A percentile compares a stretch with the other conserved stretches of the same genome.
These are phyloP conservation scores for Chytriomyces confervae DNA, from an alignment of 192 early-diverging fungal genomes.

Conservation along the genomic window DNA sequence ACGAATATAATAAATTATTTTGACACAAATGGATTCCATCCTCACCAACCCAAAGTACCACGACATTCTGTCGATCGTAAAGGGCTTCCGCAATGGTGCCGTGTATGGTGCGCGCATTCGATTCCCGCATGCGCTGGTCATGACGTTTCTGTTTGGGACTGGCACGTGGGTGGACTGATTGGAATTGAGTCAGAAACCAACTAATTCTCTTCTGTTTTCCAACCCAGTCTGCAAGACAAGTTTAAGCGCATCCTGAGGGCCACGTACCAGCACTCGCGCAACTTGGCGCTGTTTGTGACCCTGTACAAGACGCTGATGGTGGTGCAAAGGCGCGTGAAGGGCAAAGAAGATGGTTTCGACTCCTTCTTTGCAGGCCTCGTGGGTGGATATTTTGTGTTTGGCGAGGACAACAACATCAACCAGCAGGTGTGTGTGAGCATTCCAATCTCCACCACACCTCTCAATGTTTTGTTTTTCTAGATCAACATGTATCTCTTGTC, in stretches of 20 bases:
- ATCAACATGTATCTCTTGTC: slow-evolving; percentile 95
- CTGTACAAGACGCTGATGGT: slow-evolving; percentile 94
- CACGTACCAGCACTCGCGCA: slow-evolving; percentile 86
- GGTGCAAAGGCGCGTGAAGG: slow-evolving; percentile 70
- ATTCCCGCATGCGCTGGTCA: slow-evolving; percentile 53
- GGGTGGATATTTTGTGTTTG: slow-evolving; percentile 94
- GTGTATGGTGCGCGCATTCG: slow-evolving; percentile 95
- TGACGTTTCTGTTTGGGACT: slow-evolving; percentile 85
- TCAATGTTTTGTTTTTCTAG: slow-evolving; percentile 46
- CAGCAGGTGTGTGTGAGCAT: slow-evolving; percentile 72
- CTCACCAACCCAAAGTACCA: slow-evolving; percentile 20
- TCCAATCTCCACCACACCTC: background rate
- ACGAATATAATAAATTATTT: slow-evolving; percentile 21
- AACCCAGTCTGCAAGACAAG: slow-evolving; percentile 78
- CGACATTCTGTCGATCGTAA: slow-evolving; percentile 16
- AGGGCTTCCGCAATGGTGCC: slow-evolving; percentile 76
- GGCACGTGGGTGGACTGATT: slow-evolving; percentile 64
- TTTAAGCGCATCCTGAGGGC: slow-evolving; percentile 76
- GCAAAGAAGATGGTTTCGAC: slow-evolving; percentile 77
- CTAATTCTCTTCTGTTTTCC: background rate
- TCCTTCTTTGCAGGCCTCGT: slow-evolving; percentile 89
- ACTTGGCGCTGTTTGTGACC: slow-evolving; percentile 89
- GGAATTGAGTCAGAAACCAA: background rate
- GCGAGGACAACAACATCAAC: slow-evolving; percentile 93
- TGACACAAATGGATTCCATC: slow-evolving; percentile 37